Evolutionary conservation across 192 early-diverging fungal species (phyloP).

Genomic region (Fimicolochytrium jonesii): DNA sequence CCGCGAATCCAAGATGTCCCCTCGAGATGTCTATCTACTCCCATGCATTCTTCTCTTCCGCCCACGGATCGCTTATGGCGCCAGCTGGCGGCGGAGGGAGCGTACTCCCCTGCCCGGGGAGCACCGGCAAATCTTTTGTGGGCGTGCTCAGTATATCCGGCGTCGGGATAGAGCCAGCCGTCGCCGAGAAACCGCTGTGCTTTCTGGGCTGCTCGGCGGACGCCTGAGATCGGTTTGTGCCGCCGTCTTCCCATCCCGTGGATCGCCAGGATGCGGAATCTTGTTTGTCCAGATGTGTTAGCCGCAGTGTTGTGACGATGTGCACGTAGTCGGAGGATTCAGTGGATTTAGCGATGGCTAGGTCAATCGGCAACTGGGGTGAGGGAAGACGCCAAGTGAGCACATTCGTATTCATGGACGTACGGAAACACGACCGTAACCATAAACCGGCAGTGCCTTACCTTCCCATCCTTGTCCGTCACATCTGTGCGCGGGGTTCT

Average conservation of each 20-base stretch:
- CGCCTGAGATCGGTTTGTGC: not conserved
- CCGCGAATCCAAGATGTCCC: too few relatives aligned
- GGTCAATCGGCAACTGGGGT: not conserved
- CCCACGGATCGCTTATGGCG: slow-evolving; percentile 1
- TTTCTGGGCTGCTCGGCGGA: not conserved
- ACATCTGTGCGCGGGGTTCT: slow-evolving; percentile 70
- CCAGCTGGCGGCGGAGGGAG: not conserved
- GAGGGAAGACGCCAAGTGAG: not conserved
- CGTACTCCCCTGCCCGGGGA: not conserved
- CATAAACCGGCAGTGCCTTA: too few relatives aligned
- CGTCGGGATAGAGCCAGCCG: too few relatives aligned
- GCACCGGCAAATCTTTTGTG: not conserved
- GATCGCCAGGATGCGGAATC: not conserved
- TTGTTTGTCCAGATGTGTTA: not conserved
- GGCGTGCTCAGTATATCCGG: too few relatives aligned
- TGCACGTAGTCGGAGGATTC: not conserved
- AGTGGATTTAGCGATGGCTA: not conserved
- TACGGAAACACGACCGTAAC: too few relatives aligned
- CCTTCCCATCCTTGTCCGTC: slow-evolving; percentile 58
- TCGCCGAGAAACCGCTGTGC: not conserved
- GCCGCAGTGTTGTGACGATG: not conserved
- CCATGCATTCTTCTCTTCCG: slow-evolving; percentile 4
- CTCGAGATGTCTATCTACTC: too few relatives aligned
- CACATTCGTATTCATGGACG: not conserved
- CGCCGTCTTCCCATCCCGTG: not conserved